Base-by-base conservation (phyloP, 805 yeast species). In the Isabelozyma gotoi region DNA sequence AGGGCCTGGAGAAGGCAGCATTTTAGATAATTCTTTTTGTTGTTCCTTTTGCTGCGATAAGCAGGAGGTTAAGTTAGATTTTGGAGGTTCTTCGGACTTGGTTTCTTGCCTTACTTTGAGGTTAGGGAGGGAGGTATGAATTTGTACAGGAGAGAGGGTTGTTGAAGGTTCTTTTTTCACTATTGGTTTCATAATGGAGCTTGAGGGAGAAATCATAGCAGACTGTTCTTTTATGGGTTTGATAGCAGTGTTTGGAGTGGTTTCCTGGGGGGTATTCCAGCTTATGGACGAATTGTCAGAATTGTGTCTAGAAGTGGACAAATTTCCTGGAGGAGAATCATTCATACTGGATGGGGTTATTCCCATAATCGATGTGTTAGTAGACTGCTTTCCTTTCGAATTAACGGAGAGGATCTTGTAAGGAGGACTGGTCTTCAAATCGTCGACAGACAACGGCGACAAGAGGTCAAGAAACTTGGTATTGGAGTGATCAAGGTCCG, bases 371-470 rank as follows among this genome's bases (percentile, higher is more conserved):
- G 7, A 7, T 14, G 27, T 7, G 29, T 3, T 19, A 6, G 7
- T 12, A 12, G 3, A 7, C 14, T 34, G 37, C 14, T 34, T 34
- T 2, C 6, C 3, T 19, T 21, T 36, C 7, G 12, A 12, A 10
- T 24, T 6, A 8, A 14, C 16, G 5, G 37, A 17, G 4, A 29
- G 19, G 24, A 21, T n/a, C 20, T 32, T n/a, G 14, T 36, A 36
- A 10, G 39, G 39, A 31, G 53, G 46, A 43, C 51, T 49, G 36
- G 39, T 40, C 36, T 65, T 61, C 44, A 63, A 46, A 49, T 68
- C 74, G 40, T 68, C 72, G 19, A 67, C 57, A 7, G 67, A 59
- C 16, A 71, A 56, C 8, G 77, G 77, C 48, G 72, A 68, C 41
- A 71, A 57, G 37, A 71, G 55, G 42, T 68, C 73, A 36, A 68